A percentile compares a stretch with the other conserved stretches of the same genome.
These are phyloP conservation scores for Tulasnella sp. DNA, from an alignment of 768 basidiomycete genomes.

Conservation along the genomic window DNA sequence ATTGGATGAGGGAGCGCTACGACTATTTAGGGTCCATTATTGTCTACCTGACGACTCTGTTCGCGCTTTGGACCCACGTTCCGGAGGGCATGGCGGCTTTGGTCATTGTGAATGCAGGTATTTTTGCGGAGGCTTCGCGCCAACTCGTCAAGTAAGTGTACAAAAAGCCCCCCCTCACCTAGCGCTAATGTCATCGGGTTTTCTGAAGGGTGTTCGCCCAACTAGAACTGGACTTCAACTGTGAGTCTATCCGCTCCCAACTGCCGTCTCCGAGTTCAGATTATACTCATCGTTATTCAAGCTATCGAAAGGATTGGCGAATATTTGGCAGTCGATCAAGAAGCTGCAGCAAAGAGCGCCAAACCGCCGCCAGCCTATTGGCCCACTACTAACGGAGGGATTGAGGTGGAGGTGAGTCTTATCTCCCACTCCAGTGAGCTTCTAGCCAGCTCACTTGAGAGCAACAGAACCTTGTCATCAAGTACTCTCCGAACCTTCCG, in stretches of 20 bases:
- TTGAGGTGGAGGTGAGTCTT: constrained; percentile 48
- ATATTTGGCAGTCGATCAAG: constrained; percentile 63
- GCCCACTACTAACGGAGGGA: constrained; percentile 56
- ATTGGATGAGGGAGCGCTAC: constrained; percentile 70
- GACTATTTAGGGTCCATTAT: constrained; percentile 71
- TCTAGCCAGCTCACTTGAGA: not conserved
- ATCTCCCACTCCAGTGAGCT: not conserved
- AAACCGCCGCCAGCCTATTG: constrained; percentile 66
- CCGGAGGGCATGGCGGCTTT: constrained; percentile 62
- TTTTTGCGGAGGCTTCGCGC: constrained; percentile 65
- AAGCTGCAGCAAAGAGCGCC: constrained; percentile 59
- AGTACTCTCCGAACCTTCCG: constrained; percentile 61
- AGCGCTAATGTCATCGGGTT: constrained; percentile 22
- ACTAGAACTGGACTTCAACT: constrained; percentile 64
- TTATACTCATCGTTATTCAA: not conserved
- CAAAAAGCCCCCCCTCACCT: constrained; percentile 4
- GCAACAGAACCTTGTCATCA: constrained; percentile 48
- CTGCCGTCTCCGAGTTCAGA: not conserved
- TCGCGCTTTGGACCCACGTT: constrained; percentile 57
- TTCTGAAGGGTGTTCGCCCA: constrained; percentile 57
- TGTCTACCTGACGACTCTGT: constrained; percentile 64
- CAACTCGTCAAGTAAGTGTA: constrained; percentile 53
- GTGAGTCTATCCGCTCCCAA: constrained; percentile 7
- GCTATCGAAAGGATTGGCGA: constrained; percentile 68
- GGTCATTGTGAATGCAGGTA: constrained; percentile 68